Conservation (phyloP, 1,284 basidiomycete species). For the Mycena sp. region DNA sequence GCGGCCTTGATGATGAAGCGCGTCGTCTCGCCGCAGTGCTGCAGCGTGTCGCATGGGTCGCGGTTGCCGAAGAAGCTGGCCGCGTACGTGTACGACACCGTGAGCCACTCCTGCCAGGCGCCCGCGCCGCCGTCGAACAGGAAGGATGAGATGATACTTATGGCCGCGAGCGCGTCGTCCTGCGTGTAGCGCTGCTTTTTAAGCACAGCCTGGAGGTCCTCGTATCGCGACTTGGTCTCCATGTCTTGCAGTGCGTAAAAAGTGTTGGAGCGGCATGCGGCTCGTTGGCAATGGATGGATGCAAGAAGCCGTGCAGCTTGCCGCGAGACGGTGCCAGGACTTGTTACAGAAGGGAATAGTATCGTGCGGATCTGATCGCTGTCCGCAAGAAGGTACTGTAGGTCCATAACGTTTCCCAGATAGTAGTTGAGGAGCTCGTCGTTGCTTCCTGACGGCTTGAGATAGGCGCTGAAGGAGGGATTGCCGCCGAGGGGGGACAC, state of each 20-base stretch:
- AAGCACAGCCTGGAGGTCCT: conserved; percentile 38
- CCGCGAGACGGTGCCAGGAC: conserved; percentile 49
- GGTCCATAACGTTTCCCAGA: conserved; percentile 59
- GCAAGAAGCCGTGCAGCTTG: conserved; percentile 69
- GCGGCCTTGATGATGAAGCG: conserved; percentile 82
- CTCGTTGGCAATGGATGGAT: conserved; percentile 56
- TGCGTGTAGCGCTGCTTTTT: conserved; percentile 47
- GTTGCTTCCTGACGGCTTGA: conserved; percentile 36
- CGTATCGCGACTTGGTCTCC: conserved; percentile 40
- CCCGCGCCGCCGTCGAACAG: conserved; percentile 80
- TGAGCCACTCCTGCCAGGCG: conserved; percentile 71
- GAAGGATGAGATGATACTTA: conserved; percentile 77
- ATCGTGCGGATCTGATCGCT: conserved; percentile 54
- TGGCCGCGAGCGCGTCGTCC: conserved; percentile 79
- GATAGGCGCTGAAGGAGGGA: conserved; percentile 25
- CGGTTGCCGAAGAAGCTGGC: conserved; percentile 51
- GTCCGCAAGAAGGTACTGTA: conserved; percentile 75
- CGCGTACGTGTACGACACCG: conserved; percentile 65
- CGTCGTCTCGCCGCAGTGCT: conserved; percentile 54
- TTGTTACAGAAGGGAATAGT: conserved; percentile 53
- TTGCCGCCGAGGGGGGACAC: background rate
- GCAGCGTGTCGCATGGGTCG: conserved; percentile 57
- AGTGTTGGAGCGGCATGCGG: conserved; percentile 24
- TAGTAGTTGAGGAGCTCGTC: conserved; percentile 55
- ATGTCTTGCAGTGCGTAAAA: conserved; percentile 37